Base-by-base conservation (phyloP, 2,329 filamentous ascomycete species). In the Byssochlamys sp. region DNA sequence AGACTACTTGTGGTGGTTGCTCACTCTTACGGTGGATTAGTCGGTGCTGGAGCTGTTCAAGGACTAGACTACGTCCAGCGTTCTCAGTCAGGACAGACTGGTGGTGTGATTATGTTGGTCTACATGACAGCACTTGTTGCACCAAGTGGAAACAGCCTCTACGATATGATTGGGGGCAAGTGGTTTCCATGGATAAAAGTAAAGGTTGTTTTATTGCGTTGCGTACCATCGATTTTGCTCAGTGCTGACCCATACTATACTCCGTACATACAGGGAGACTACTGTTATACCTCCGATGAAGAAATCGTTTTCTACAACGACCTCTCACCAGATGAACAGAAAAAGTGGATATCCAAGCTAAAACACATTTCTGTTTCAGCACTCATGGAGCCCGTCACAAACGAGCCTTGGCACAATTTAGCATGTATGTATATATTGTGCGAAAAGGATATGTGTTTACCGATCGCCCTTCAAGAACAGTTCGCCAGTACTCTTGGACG, bases 341-440 rank as follows among this genome's bases (percentile, higher is more conserved):
- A 57, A 7, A 24, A 64, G 27, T 67, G 61, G 61, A 35, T 54
- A 3, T 45, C 54, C 1, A 54, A 55, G n/a, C 56, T 67, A 1
- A 54, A 61, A 31, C 59, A 59, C 1, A 66, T 69, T 10, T 57
- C 59, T 6, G 48, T 65, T 4, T 60, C 56, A 2, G 63, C 66
- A 1, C 62, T 69, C 27, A 52, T 54, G 4, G 56, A 62, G 4
- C 60, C 58, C 4, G 53, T 63, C 12, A 67, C 62, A 0, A 62
- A 60, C n/a, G 63, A 65, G 12, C 59, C 62, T 2, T 73, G 69
- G 69, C 64, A 60, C 53, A 56, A 65, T 12, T 66, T 70, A 28
- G 68, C 67, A 3, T 67, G 57, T 3, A 58, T 60, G 2, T 72
- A 71, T 58, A 56, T 72, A 25, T 27, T 69, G n/a, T 72, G 67